phyloP scores from a whole-genome alignment of 305 asterid species.

The Solanum hybrid region DNA sequence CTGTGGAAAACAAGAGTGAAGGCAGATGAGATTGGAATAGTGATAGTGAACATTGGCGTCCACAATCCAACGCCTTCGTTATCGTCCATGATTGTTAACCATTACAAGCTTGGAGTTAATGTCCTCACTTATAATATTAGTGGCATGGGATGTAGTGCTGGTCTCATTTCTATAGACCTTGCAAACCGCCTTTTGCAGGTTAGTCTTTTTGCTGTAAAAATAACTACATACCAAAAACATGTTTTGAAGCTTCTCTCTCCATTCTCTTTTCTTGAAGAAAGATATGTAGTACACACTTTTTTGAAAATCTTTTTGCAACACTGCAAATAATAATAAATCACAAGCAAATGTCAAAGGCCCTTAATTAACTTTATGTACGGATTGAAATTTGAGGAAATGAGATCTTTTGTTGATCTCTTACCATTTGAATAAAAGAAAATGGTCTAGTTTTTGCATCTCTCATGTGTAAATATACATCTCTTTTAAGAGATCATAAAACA shows the following conservation, averaged over 20 bases:
- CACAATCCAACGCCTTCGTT: slow-evolving; percentile 67
- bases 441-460: too few species aligned
- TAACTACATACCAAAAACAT: too few species aligned
- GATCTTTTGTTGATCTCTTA: too few species aligned
- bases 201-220: not conserved
- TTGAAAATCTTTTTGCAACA: not conserved
- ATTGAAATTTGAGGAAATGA: too few species aligned
- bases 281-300: not conserved
- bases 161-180: slow-evolving; percentile 63
- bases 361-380: too few species aligned
- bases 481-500: too few species aligned
- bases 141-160: slow-evolving; percentile 90
- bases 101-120: slow-evolving; percentile 56
- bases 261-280: not conserved
- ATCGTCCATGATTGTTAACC: slow-evolving; percentile 66
- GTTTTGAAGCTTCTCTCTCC: not conserved
- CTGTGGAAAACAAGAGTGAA: slow-evolving; percentile 47
- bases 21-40: slow-evolving; percentile 59
- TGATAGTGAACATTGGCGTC: slow-evolving; percentile 61
- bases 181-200: slow-evolving; percentile 74
- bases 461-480: too few species aligned
- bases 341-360: too few species aligned
- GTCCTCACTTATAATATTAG: slow-evolving; percentile 65
- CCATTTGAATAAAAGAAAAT: too few species aligned
- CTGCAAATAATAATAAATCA: too few species aligned